Conservation (phyloP, 768 basidiomycete species). For the Tylopilus subfusipes region DNA sequence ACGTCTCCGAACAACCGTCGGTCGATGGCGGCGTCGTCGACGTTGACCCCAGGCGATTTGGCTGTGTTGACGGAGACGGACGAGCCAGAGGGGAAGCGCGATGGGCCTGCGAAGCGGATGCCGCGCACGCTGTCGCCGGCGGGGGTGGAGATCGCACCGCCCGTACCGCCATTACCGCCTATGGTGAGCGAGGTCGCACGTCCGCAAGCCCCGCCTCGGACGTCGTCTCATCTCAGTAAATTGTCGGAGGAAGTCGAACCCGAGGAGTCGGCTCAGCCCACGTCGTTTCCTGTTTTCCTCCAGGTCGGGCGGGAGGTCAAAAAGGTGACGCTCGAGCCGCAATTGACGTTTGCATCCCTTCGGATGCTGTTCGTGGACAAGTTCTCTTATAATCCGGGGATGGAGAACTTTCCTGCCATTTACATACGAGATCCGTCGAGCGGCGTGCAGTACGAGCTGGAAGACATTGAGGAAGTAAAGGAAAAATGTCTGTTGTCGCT, state of each 20-base stretch:
- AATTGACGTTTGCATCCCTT: constrained; percentile 67
- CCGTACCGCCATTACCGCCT: constrained; percentile 50
- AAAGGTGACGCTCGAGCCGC: constrained; percentile 71
- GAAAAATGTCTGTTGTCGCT: constrained; percentile 85
- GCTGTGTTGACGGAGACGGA: constrained; percentile 73
- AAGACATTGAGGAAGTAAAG: constrained; percentile 90
- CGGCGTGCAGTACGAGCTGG: constrained; percentile 93
- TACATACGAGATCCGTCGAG: constrained; percentile 91
- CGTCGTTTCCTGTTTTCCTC: constrained; percentile 70
- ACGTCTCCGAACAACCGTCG: constrained; percentile 61
- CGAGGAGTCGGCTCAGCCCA: constrained; percentile 14
- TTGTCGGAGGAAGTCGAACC: constrained; percentile 19
- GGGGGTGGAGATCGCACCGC: constrained; percentile 21
- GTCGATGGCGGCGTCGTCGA: constrained; percentile 60
- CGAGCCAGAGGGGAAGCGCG: constrained; percentile 34
- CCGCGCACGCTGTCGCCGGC: constrained; percentile 37
- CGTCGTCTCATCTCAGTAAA: constrained; percentile 12
- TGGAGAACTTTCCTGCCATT: constrained; percentile 92
- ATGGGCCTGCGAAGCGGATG: constrained; percentile 25
- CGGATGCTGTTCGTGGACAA: constrained; percentile 90
- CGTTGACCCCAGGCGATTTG: constrained; percentile 67
- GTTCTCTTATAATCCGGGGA: constrained; percentile 90
- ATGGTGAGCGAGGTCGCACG: constrained; percentile 39
- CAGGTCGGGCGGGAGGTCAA: constrained; percentile 90
- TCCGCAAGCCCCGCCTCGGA: background rate